phyloP scores from a whole-genome alignment of 257 asterid species.

The Gentiana macrophylla region DNA sequence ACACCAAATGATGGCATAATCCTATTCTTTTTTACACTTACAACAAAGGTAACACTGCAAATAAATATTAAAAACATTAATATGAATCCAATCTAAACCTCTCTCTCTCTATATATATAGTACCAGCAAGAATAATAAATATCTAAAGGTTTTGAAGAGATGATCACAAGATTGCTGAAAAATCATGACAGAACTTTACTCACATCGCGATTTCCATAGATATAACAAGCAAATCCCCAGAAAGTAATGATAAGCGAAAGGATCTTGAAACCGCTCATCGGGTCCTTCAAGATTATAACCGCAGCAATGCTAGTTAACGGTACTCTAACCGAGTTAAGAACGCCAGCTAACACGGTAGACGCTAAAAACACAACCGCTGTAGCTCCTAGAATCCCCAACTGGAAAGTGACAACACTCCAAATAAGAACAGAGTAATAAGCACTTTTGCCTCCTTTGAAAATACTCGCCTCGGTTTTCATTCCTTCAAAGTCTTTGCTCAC shows the following conservation, averaged over 20 bases:
- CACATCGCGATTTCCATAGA: constrained; percentile 49
- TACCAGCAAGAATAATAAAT: too few relatives aligned
- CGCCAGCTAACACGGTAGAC: constrained; percentile 83
- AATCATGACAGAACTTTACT: constrained; percentile 20
- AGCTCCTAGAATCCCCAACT: constrained; percentile 72
- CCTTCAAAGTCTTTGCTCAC: constrained; percentile 41
- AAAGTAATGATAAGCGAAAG: constrained; percentile 57
- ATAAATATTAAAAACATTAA: not conserved
- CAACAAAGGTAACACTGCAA: too few relatives aligned
- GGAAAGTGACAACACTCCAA: constrained; percentile 74
- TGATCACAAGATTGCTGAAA: constrained; percentile 1
- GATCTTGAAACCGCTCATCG: constrained; percentile 96
- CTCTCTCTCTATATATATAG: not conserved
- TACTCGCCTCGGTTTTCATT: constrained; percentile 53
- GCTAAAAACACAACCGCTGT: constrained; percentile 71
- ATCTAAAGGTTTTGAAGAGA: too few relatives aligned
- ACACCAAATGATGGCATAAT: too few relatives aligned
- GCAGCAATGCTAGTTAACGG: constrained; percentile 84
- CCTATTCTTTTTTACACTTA: too few relatives aligned
- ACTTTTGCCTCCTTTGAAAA: constrained; percentile 50
- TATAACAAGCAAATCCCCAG: constrained; percentile 84
- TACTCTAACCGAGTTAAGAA: constrained; percentile 79
- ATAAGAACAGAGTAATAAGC: constrained; percentile 47
- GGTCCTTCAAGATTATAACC: constrained; percentile 51
- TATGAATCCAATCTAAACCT: not conserved